Conservation (phyloP, 768 basidiomycete species). For the Cubamyces lactineus region DNA sequence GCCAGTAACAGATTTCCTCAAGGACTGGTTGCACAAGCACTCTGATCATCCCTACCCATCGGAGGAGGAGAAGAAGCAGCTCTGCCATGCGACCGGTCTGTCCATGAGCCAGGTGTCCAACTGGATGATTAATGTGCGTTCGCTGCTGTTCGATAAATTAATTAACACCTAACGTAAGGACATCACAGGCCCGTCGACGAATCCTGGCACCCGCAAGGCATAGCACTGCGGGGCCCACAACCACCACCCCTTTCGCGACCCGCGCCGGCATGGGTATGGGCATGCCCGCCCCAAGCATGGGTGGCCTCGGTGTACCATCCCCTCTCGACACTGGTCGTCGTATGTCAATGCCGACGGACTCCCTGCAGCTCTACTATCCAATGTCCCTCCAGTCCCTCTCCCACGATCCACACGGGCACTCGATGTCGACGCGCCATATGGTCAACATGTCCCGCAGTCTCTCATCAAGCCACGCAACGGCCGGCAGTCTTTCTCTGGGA, state of each 20-base stretch:
- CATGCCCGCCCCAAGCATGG: slow-evolving; percentile 27
- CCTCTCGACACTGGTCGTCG: slow-evolving; percentile 51
- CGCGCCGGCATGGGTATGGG: slow-evolving; percentile 38
- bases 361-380: slow-evolving; percentile 76
- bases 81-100: slow-evolving; percentile 83
- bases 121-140: slow-evolving; percentile 87
- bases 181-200: slow-evolving; percentile 69
- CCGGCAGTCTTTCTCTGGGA: slow-evolving; percentile 24
- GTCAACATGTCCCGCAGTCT: slow-evolving; percentile 34
- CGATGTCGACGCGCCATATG: slow-evolving; percentile 32
- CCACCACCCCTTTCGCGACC: slow-evolving; percentile 69
- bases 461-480: slow-evolving; percentile 30
- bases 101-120: slow-evolving; percentile 91
- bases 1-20: slow-evolving; percentile 87
- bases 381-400: slow-evolving; percentile 67
- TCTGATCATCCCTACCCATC: slow-evolving; percentile 89
- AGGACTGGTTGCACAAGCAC: slow-evolving; percentile 86
- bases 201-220: slow-evolving; percentile 84
- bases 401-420: slow-evolving; percentile 24
- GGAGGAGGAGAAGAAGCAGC: slow-evolving; percentile 89
- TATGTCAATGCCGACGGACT: slow-evolving; percentile 70
- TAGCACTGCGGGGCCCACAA: slow-evolving; percentile 75
- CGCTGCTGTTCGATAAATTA: not conserved
- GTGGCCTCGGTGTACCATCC: slow-evolving; percentile 36
- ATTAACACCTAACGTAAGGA: not conserved